Percentiles rank a stretch among this genome's conserved stretches.
These are phyloP conservation scores for Saturnispora diversa DNA, from an alignment of 805 yeast genomes.

Conservation along the genomic window DNA sequence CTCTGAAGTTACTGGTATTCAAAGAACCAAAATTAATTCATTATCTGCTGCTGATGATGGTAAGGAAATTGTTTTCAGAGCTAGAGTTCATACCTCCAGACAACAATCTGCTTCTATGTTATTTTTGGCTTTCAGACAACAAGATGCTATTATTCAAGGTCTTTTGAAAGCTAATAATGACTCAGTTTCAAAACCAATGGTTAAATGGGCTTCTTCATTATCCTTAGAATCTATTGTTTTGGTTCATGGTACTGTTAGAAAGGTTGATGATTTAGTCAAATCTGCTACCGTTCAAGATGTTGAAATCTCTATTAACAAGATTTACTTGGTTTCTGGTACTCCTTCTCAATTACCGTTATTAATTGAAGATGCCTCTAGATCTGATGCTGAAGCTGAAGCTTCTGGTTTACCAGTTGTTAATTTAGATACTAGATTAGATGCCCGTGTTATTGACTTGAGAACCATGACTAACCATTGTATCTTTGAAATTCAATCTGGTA, in stretches of 20 bases:
- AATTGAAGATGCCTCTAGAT: conserved; percentile 93
- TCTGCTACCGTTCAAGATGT: conserved; percentile 87
- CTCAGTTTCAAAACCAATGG: conserved; percentile 85
- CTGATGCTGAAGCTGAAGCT: conserved; percentile 90
- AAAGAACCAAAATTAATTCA: conserved; percentile 50
- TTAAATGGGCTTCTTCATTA: conserved; percentile 86
- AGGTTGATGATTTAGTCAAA: conserved; percentile 80
- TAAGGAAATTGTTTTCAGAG: conserved; percentile 75
- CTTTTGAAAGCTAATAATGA: conserved; percentile 65
- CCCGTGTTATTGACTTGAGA: conserved; percentile 93
- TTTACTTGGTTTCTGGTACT: conserved; percentile 74
- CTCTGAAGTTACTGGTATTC: conserved; percentile 49
- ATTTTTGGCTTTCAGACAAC: conserved; percentile 89
- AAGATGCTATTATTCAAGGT: conserved; percentile 73
- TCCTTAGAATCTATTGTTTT: conserved; percentile 86
- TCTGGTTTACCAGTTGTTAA: conserved; percentile 89
- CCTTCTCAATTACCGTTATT: conserved; percentile 90
- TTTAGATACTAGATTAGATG: conserved; percentile 90
- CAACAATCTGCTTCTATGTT: conserved; percentile 94
- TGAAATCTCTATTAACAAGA: conserved; percentile 71
- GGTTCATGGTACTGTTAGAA: conserved; percentile 76
- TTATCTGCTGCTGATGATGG: conserved; percentile 62
- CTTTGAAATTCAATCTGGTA: conserved; percentile 88
- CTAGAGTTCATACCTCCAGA: conserved; percentile 88
- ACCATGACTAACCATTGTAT: conserved; percentile 97